phyloP scores from a whole-genome alignment of 1,284 basidiomycete genomes.

The Termitomyces sp. region DNA sequence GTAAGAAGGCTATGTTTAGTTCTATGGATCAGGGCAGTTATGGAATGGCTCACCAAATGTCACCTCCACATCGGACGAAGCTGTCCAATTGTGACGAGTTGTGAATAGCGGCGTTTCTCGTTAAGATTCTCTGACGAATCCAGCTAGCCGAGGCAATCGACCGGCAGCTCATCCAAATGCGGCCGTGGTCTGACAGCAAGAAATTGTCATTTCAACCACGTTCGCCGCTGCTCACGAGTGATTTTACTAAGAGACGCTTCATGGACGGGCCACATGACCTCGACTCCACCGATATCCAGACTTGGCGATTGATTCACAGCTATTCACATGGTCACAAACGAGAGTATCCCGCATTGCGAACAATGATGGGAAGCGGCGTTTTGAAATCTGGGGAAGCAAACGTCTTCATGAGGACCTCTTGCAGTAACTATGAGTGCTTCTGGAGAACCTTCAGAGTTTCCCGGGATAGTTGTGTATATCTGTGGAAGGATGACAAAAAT shows the following conservation, averaged over 20 bases:
- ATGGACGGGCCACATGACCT: neutral
- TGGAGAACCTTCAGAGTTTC: neutral
- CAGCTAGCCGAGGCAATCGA: neutral
- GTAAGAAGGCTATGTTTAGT: neutral
- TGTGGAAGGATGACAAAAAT: neutral
- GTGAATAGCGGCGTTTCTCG: neutral
- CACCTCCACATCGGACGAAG: constrained; percentile 3
- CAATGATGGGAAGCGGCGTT: neutral
- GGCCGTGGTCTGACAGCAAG: neutral
- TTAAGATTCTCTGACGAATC: neutral
- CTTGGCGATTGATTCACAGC: neutral
- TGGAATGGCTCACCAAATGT: neutral
- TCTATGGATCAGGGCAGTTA: neutral
- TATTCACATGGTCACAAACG: neutral
- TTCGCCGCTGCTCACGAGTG: neutral
- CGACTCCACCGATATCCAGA: neutral
- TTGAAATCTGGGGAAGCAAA: neutral
- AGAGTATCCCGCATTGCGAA: neutral
- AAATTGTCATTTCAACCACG: neutral
- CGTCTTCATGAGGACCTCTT: neutral
- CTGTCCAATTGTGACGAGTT: neutral
- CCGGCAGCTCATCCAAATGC: neutral
- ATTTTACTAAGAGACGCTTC: neutral
- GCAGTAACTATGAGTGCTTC: neutral
- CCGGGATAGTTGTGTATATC: neutral